Percentiles rank a stretch among this genome's conserved stretches.
Conservation (phyloP, 257 asterid species). For the Salvia hispanica region DNA sequence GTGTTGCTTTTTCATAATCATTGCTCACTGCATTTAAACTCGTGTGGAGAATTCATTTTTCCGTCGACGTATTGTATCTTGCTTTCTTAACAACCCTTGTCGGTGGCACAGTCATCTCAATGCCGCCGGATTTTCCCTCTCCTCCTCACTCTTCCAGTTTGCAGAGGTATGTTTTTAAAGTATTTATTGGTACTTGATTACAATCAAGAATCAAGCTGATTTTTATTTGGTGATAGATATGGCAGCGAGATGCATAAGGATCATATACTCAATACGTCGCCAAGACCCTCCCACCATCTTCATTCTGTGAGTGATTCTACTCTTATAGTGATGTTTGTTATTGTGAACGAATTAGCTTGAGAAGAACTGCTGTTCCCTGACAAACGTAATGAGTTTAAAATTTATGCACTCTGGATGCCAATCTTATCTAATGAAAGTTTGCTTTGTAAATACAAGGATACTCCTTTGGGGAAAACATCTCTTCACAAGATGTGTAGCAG, state of each 20-base stretch:
- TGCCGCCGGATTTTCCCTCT: conserved; percentile 34
- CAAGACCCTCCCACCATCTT: conserved; percentile 38
- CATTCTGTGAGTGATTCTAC: neutral
- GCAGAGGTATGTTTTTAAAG: conserved; percentile 23
- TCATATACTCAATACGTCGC: conserved; percentile 56
- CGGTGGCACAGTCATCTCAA: conserved; percentile 22
- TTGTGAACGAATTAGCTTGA: neutral
- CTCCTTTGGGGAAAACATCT: conserved; percentile 26
- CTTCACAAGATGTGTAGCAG: neutral
- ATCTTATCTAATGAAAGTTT: too few relatives aligned
- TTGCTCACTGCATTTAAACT: neutral
- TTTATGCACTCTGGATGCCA: too few relatives aligned
- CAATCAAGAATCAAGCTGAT: neutral
- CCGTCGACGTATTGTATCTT: neutral
- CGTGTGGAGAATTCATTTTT: too few relatives aligned
- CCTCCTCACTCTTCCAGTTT: conserved; percentile 17
- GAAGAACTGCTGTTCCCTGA: too few relatives aligned
- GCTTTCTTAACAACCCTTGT: neutral
- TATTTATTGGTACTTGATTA: neutral
- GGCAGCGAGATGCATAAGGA: conserved; percentile 38
- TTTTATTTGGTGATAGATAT: neutral
- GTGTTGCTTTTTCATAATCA: neutral
- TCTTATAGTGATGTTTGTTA: neutral
- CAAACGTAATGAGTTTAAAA: too few relatives aligned
- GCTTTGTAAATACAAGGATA: conserved; percentile 20